Conservation (phyloP, 1,139 yeast genomes). For the Pichia sp. region DNA sequence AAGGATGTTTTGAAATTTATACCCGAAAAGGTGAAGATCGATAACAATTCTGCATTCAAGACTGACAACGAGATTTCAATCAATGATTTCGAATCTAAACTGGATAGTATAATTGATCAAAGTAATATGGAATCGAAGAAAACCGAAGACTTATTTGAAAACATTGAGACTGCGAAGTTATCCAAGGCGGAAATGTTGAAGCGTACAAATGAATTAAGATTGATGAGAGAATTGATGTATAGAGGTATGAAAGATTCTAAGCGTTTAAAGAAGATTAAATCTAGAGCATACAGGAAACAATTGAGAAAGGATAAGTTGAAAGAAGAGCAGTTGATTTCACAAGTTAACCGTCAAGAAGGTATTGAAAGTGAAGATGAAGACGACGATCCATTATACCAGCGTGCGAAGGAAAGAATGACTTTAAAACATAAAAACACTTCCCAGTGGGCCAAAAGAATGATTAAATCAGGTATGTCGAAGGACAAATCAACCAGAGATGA, state of each 20-base stretch:
- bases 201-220: conserved; percentile 73
- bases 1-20: conserved; percentile 75
- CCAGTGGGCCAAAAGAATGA: conserved; percentile 88
- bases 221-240: conserved; percentile 94
- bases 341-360: conserved; percentile 32
- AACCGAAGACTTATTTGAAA: conserved; percentile 72
- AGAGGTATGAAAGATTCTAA: conserved; percentile 88
- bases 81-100: conserved; percentile 61
- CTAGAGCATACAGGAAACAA: conserved; percentile 80
- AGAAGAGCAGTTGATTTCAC: conserved; percentile 51
- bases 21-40: conserved; percentile 42
- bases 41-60: conserved; percentile 41
- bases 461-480: conserved; percentile 82
- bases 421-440: conserved; percentile 82
- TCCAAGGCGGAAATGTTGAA: conserved; percentile 72
- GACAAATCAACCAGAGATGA: conserved; percentile 80
- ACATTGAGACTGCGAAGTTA: conserved; percentile 74
- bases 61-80: conserved; percentile 40
- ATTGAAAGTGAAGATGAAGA: conserved; percentile 37
- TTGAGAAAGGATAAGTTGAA: conserved; percentile 77
- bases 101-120: conserved; percentile 50
- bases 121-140: conserved; percentile 71
- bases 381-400: conserved; percentile 59
- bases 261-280: conserved; percentile 88
- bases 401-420: conserved; percentile 91